Conservation (phyloP, 371 early-diverging fungal genomes). For the Syncephalis plumigaleata region DNA sequence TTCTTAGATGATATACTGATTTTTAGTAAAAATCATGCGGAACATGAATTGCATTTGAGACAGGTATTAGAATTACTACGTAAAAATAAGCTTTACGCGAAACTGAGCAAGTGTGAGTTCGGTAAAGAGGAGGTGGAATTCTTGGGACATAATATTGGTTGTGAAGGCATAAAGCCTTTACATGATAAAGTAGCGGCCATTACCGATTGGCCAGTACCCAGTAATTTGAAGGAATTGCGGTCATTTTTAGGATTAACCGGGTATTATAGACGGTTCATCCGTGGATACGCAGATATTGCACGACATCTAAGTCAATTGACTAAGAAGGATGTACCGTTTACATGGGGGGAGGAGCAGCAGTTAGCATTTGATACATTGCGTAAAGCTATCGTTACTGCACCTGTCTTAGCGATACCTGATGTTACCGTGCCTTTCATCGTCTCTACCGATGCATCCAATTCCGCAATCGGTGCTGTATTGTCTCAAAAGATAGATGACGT, state of each 20-base stretch:
- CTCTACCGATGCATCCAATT: constrained; percentile 27
- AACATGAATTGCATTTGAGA: constrained; percentile 20
- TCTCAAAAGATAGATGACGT: constrained; percentile 12
- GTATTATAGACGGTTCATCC: constrained; percentile 28
- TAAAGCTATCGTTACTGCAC: constrained; percentile 10
- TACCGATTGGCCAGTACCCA: constrained; percentile 15
- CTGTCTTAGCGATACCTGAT: constrained; percentile 13
- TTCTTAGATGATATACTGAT: constrained; percentile 42
- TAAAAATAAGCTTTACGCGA: constrained; percentile 15
- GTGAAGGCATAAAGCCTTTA: constrained; percentile 12
- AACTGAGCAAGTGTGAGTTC: constrained; percentile 33
- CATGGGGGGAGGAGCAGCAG: constrained; percentile 12
- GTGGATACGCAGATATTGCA: constrained; percentile 16
- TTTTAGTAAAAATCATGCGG: constrained; percentile 19
- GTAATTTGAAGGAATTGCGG: constrained; percentile 14
- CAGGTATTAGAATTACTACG: constrained; percentile 15
- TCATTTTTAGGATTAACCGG: constrained; percentile 28
- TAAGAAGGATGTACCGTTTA: constrained; percentile 13
- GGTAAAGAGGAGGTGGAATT: constrained; percentile 12
- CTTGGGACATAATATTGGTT: constrained; percentile 19
- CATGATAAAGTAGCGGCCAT: constrained; percentile 17
- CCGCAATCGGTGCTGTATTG: constrained; percentile 21
- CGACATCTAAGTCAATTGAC: constrained; percentile 17
- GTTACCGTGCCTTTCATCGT: constrained; percentile 11
- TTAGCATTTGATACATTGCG: constrained; percentile 20